phyloP scores from a whole-genome alignment of 495 filamentous ascomycete species.

The Extremus antarcticus region DNA sequence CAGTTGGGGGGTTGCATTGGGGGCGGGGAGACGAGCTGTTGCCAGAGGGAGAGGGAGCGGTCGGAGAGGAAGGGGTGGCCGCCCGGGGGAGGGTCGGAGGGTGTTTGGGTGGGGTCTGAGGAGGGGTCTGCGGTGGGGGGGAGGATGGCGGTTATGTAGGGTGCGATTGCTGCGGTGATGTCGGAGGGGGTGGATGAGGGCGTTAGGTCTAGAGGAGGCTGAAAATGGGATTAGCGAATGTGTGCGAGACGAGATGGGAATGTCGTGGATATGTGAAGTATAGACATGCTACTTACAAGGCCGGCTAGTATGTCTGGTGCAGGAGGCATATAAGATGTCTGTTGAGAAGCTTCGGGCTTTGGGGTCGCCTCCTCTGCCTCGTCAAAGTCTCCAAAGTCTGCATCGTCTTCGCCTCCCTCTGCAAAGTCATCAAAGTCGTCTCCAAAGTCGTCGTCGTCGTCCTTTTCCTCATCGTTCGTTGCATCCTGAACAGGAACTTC shows the following conservation, averaged over 20 bases:
- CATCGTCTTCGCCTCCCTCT: conserved; percentile 58
- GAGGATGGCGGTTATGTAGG: conserved; percentile 46
- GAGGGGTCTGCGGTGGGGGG: conserved; percentile 38
- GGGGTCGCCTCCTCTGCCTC: conserved; percentile 43
- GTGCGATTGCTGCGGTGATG: conserved; percentile 38
- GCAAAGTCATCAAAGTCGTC: conserved; percentile 98
- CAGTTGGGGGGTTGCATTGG: conserved; percentile 94
- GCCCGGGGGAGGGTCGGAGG: conserved; percentile 33
- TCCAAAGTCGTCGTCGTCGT: conserved; percentile 47
- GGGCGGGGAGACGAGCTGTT: conserved; percentile 87
- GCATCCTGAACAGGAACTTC: conserved; percentile 33
- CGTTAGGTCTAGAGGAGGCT: conserved; percentile 67
- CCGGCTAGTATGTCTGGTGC: conserved; percentile 29
- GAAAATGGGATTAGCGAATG: background rate
- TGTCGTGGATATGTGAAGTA: background rate
- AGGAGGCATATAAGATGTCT: conserved; percentile 24
- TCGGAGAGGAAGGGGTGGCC: conserved; percentile 54
- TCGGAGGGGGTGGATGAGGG: conserved; percentile 31
- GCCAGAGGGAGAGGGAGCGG: conserved; percentile 82
- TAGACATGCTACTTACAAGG: conserved; percentile 22
- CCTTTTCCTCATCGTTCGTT: conserved; percentile 32
- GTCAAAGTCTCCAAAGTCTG: conserved; percentile 86
- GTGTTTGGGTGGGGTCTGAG: conserved; percentile 30
- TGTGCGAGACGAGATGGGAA: background rate
- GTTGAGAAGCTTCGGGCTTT: conserved; percentile 31